Evolutionary conservation across 2,329 filamentous ascomycete species (phyloP), one percentile per base, ranked within the genome.

Genomic region (Ceratocystis alfenasii): DNA sequence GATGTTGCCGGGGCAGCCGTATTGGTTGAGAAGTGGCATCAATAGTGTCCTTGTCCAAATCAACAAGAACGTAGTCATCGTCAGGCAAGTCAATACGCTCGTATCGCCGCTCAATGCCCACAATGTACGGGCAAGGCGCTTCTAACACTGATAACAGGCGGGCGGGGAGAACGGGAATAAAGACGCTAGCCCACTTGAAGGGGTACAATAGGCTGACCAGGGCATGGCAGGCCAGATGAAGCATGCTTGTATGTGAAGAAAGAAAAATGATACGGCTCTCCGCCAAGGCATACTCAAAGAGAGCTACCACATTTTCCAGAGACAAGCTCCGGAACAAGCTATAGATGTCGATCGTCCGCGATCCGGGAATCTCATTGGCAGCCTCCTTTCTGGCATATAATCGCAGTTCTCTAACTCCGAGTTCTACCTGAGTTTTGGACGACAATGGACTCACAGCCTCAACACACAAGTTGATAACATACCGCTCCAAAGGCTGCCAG

Each of bases 231-330:
- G 91, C 93, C 57, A 97, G 82, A 72, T 97, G 91, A 67, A 99
- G 81, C 94, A 99, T 97, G 63, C 91, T 87, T 1, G 93, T 94
- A 74, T 99, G 92, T 1, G 92, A 96, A 7, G 94, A 97, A 22
- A 97, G 80, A 70, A 99, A 87, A 73, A 99, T 96, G 75, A 99
- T 96, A 67, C 93, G 88, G 57, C 92, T 94, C 77, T 99, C 94
- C 0, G 90, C 84, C 74, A 99, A 82, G 70, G 90, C 89, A 75
- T 93, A 96, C 78, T 99, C 94, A 73, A 96, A 92, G 25, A 99
- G 80, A 22, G 90, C 87, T 68, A 99, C 84, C 67, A 99, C 89
- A 74, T 99, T 97, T 65, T 91, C 89, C 65, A 96, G 86, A 1
- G 91, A 95, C 41, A 99, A 79, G 60, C 88, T 89, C 69, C 92